phyloP scores from a whole-genome alignment of 805 yeast genomes.

The Candida nemodendra region DNA sequence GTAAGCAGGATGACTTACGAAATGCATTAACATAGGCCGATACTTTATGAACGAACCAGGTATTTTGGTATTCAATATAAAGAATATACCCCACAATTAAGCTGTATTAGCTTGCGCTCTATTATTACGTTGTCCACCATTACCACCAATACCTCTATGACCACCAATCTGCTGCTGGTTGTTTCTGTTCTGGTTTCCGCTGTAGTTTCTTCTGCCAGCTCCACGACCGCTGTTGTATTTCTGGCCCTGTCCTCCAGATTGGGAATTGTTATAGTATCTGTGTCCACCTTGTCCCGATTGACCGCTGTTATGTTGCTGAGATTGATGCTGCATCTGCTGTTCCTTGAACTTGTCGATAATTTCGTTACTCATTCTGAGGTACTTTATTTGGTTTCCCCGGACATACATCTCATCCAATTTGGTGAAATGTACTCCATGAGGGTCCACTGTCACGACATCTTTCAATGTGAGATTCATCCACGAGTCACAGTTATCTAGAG shows the following conservation, averaged over 20 bases:
- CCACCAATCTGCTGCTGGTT: conserved; percentile 9
- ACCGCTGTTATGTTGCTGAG: conserved; percentile 27
- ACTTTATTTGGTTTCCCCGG: conserved; percentile 82
- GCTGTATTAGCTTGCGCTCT: not conserved
- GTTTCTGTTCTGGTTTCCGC: conserved; percentile 19
- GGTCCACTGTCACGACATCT: conserved; percentile 68
- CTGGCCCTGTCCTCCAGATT: conserved; percentile 16
- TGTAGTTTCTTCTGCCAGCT: conserved; percentile 28
- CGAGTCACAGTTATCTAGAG: conserved; percentile 79
- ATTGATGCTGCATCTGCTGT: conserved; percentile 46
- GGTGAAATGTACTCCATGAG: conserved; percentile 57
- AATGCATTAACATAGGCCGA: too few relatives aligned
- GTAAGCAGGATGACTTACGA: too few relatives aligned
- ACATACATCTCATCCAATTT: conserved; percentile 75
- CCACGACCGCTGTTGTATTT: conserved; percentile 13
- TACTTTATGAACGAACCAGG: too few relatives aligned
- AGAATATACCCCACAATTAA: too few relatives aligned
- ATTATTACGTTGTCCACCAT: conserved; percentile 14
- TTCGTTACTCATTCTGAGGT: conserved; percentile 71
- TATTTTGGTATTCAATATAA: too few relatives aligned
- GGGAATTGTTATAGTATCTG: conserved; percentile 26
- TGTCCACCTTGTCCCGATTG: conserved; percentile 11
- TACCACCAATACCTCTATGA: conserved; percentile 6
- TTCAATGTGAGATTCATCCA: conserved; percentile 92
- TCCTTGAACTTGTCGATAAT: conserved; percentile 75